Percentiles rank a stretch among this genome's conserved stretches.
phyloP scores from a whole-genome alignment of 1,139 yeast species.

The Taphrina flavorubra region DNA sequence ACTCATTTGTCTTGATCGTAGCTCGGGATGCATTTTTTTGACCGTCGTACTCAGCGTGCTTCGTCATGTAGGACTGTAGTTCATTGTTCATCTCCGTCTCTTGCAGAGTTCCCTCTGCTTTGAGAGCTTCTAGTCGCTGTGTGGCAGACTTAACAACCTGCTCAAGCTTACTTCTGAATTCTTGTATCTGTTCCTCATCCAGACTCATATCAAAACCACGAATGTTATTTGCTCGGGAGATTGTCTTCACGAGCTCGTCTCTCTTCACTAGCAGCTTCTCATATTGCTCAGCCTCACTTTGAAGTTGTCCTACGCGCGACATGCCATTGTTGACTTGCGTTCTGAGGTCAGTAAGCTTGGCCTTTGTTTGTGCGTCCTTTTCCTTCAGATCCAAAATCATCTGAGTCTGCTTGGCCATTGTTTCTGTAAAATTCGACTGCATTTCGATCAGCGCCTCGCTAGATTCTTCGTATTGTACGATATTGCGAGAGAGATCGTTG shows the following conservation, averaged over 20 bases:
- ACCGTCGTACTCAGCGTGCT: constrained; percentile 56
- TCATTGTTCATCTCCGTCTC: constrained; percentile 48
- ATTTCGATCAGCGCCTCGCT: constrained; percentile 60
- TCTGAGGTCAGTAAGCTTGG: constrained; percentile 50
- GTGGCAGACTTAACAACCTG: constrained; percentile 45
- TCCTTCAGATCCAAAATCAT: constrained; percentile 44
- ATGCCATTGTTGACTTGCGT: constrained; percentile 56
- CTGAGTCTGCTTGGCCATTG: constrained; percentile 55
- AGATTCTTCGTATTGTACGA: constrained; percentile 52
- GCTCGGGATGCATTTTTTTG: constrained; percentile 54
- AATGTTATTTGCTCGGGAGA: constrained; percentile 41
- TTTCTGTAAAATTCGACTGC: constrained; percentile 61
- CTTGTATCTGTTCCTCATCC: constrained; percentile 44
- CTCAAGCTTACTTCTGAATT: constrained; percentile 42
- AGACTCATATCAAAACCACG: constrained; percentile 44
- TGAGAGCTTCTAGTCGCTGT: constrained; percentile 43
- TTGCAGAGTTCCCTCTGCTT: constrained; percentile 42
- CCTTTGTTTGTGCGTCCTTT: constrained; percentile 35
- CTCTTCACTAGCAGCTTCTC: constrained; percentile 50
- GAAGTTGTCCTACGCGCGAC: constrained; percentile 64
- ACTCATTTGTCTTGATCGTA: constrained; percentile 52
- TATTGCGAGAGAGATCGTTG: constrained; percentile 20
- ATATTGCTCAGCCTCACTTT: constrained; percentile 57
- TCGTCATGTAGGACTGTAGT: constrained; percentile 52
- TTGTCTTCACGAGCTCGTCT: constrained; percentile 45